Evolutionary conservation across 2,329 filamentous ascomycete species (phyloP), one percentile per base, ranked within the genome.

Genomic region (Xylaria sp.): DNA sequence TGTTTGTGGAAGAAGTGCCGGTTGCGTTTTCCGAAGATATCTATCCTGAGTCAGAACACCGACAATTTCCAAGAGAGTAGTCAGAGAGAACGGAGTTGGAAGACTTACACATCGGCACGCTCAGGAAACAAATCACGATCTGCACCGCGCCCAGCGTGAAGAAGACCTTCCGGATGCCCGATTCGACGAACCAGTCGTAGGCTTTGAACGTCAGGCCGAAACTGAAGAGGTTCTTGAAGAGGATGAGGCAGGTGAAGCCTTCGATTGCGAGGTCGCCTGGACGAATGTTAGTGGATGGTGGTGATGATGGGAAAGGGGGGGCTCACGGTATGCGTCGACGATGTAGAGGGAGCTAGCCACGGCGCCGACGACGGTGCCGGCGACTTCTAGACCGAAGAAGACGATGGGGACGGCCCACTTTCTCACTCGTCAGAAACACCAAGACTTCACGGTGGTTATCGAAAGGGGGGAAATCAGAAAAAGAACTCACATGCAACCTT

Each of bases 191-290:
- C 92, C 93, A 97, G 59, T 92, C 80, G 68, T 91, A 96, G 0
- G 91, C 91, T 66, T 84, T 88, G 72, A 87, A 95, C 0, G 92
- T 96, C 58, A 97, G 78, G 5, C 86, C 84, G 68, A 95, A 97
- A 63, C 87, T 90, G 76, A 97, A 96, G 63, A 97, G 83, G 74
- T 97, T 96, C 76, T 97, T 97, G 80, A 97, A 96, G 57, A 96
- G 87, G 65, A 96, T 83, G 72, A 94, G 83, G 74, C 91, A 90
- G 0, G 92, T 96, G 72, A 96, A 96, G 5, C 87, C 90, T 75
- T 97, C 92, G 52, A 96, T 84, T 0, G 90, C 85, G 59, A 96
- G 84, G 63, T 93, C 87, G 6, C 87, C 88, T 90, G 56, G 42
- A 8, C 8, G 35, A 3, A 8, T 39, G 35, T 61, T 37, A 56